Conservation (phyloP, 1,284 basidiomycete genomes). For the Vanrija sp. region DNA sequence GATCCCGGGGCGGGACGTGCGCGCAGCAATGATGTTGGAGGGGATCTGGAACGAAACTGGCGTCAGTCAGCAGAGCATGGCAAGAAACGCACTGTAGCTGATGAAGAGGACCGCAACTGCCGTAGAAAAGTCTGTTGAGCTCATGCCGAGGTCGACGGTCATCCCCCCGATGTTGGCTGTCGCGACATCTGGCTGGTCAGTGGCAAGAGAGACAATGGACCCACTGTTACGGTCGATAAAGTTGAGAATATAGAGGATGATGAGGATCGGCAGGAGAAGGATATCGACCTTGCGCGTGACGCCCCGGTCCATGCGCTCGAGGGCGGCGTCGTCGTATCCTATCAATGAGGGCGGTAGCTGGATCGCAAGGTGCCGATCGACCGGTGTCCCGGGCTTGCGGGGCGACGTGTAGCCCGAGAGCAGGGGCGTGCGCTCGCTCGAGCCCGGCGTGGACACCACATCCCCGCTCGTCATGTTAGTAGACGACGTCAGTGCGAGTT, state of each 20-base stretch:
- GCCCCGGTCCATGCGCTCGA: slow-evolving; percentile 22
- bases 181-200: slow-evolving; percentile 20
- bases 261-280: slow-evolving; percentile 16
- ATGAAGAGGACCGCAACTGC: slow-evolving; percentile 28
- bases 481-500: too few relatives aligned
- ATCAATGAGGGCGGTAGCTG: slow-evolving; percentile 7
- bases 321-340: slow-evolving; percentile 28
- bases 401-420: too few relatives aligned
- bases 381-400: too few relatives aligned
- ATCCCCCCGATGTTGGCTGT: slow-evolving; percentile 29
- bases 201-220: background rate
- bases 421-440: too few relatives aligned
- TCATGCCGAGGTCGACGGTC: slow-evolving; percentile 13
- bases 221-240: background rate
- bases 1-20: slow-evolving; percentile 6
- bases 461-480: too few relatives aligned
- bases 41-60: slow-evolving; percentile 31
- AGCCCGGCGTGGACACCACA: too few relatives aligned
- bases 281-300: slow-evolving; percentile 38
- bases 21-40: slow-evolving; percentile 26
- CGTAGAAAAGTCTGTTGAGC: slow-evolving; percentile 24
- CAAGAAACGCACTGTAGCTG: slow-evolving; percentile 17
- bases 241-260: background rate
- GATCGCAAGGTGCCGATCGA: slow-evolving; percentile 24
- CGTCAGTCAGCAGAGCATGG: background rate